Conservation (phyloP, 164 flowering plant species). For the Tetracentron sinense region DNA sequence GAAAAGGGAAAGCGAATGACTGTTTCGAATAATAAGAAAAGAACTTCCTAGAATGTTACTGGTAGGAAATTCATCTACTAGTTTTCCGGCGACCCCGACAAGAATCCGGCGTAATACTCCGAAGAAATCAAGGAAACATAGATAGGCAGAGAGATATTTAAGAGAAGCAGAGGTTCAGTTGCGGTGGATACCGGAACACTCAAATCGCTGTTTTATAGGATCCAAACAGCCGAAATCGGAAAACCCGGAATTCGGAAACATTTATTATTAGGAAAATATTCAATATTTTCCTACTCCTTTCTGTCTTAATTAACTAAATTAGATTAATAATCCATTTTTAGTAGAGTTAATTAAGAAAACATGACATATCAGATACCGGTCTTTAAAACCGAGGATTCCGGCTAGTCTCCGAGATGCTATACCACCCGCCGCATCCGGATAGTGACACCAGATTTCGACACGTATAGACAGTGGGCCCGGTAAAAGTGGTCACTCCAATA, state of each 20-base stretch:
- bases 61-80: too few species aligned
- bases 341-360: too few species aligned
- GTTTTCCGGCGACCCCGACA: not conserved
- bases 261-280: not conserved
- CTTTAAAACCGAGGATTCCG: too few species aligned
- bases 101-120: not conserved
- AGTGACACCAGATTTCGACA: too few species aligned
- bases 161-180: constrained; percentile 2
- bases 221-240: constrained; percentile 24
- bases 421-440: too few species aligned
- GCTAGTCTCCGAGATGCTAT: too few species aligned
- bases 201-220: constrained; percentile 32
- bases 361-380: too few species aligned
- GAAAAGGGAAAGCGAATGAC: constrained; percentile 20
- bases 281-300: too few species aligned
- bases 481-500: too few species aligned
- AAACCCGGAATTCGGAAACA: constrained; percentile 13
- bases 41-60: too few species aligned
- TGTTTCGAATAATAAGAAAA: not conserved
- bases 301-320: not conserved
- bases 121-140: not conserved
- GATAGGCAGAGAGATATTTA: constrained; percentile 7
- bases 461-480: too few species aligned
- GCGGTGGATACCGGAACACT: constrained; percentile 1
- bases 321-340: too few species aligned